Percentiles rank a stretch among this genome's conserved stretches.
Conservation (phyloP, 192 early-diverging fungal genomes). For the Entomortierella parvispora region DNA sequence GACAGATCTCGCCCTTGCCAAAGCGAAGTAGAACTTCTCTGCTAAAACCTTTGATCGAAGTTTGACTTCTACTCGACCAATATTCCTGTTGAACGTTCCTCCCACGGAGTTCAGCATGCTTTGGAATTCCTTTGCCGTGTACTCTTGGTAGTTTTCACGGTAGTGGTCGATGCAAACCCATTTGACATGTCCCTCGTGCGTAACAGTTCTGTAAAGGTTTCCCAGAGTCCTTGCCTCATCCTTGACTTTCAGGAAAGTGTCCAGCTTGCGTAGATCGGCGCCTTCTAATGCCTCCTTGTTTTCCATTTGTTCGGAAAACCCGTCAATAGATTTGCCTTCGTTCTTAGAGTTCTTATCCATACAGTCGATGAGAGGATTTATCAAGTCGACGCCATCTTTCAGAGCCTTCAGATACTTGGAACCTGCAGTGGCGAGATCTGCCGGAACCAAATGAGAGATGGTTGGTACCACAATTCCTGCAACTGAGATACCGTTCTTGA, state of each 20-base stretch:
- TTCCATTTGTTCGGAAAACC: slow-evolving; percentile 6
- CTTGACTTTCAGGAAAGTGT: slow-evolving; percentile 12
- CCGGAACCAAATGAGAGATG: neutral
- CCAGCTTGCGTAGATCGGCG: slow-evolving; percentile 22
- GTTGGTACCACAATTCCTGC: slow-evolving; percentile 10
- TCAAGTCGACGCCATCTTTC: slow-evolving; percentile 12
- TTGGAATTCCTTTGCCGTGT: slow-evolving; percentile 2
- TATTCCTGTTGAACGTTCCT: slow-evolving; percentile 6
- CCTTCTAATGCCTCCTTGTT: slow-evolving; percentile 14
- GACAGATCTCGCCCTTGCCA: slow-evolving; percentile 26
- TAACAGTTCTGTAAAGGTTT: slow-evolving; percentile 22
- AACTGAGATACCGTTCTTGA: slow-evolving; percentile 8
- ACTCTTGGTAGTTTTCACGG: slow-evolving; percentile 17
- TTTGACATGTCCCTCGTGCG: slow-evolving; percentile 28
- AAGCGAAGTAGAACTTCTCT: neutral
- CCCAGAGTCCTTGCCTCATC: slow-evolving; percentile 8
- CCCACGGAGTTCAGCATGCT: slow-evolving; percentile 1
- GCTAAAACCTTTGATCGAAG: slow-evolving; percentile 11
- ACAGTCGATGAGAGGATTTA: slow-evolving; percentile 6
- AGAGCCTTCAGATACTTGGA: neutral
- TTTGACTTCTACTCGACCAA: slow-evolving; percentile 8
- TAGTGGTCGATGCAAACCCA: slow-evolving; percentile 34
- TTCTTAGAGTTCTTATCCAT: slow-evolving; percentile 15
- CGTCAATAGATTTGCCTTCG: slow-evolving; percentile 13
- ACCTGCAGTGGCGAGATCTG: neutral